Evolutionary conservation across 306 rosid genomes (phyloP), one percentile per base, ranked within the genome.

Genomic region (Senna tora): DNA sequence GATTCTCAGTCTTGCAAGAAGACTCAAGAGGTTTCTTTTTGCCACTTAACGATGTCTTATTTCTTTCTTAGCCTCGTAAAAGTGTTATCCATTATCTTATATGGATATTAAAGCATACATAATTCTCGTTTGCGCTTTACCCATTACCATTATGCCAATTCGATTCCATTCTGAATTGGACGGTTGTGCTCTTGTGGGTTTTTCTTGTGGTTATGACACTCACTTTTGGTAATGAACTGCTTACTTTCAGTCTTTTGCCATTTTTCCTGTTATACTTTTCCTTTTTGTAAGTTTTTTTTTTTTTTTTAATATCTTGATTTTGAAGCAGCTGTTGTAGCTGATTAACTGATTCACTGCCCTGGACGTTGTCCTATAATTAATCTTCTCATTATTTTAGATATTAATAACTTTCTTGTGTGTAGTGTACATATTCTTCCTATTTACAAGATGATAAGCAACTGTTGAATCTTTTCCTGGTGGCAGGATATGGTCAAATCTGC

Each of bases 401-500:
- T 55, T 55, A 5, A n/a, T 14, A 30, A 20, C 45, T 39, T 39
- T 7, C 2, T 9, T 39, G 8, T 39, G 10, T 39, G 12, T 7
- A 5, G 10, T 9, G 45, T 39, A 39, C 10, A 39, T 39, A 9
- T 39, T 13, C 45, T 39, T 39, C 45, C 2, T 39, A 9, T 39
- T 39, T 39, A 39, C 12, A 1, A 25, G 30, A 25, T 25, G 30
- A 25, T 25, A 25, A 54, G 41, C 13, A 56, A 30, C 62, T 16
- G 5, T 52, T 60, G 39, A 32, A 19, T 54, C 22, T 6, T 47
- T 76, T 22, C 61, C 19, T 67, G 75, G 69, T 78, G 50, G 68
- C 84, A 88, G 91, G 95, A 75, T 53, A 45, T 77, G 16, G 67
- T 91, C 21, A 74, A 68, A 65, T 75, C 81, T 57, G 82, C 87